A percentile compares a stretch with the other conserved stretches of the same genome.
phyloP scores from a whole-genome alignment of 768 basidiomycete species.

The Russula ochroleuca region DNA sequence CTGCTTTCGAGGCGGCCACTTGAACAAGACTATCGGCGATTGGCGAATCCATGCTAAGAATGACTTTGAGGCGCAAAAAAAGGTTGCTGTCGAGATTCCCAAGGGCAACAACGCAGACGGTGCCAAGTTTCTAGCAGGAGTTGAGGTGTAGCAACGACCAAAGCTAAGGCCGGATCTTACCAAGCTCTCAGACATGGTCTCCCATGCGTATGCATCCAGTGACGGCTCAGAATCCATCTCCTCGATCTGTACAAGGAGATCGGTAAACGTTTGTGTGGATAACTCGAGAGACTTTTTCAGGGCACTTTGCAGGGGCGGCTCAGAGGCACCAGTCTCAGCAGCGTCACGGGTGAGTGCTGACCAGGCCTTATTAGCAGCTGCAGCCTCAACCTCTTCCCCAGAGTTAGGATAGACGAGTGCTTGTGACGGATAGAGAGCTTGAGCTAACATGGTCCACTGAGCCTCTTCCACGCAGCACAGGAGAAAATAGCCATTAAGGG shows the following conservation, averaged over 20 bases:
- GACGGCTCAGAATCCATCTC: constrained; percentile 78
- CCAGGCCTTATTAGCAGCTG: constrained; percentile 84
- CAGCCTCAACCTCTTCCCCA: constrained; percentile 58
- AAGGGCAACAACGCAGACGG: constrained; percentile 71
- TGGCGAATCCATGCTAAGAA: constrained; percentile 78
- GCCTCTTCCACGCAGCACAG: constrained; percentile 87
- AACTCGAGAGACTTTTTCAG: constrained; percentile 51
- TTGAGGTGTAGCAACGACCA: not conserved
- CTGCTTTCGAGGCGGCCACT: constrained; percentile 84
- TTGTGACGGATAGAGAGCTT: constrained; percentile 46
- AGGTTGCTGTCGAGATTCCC: constrained; percentile 65
- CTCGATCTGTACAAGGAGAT: constrained; percentile 73
- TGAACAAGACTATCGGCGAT: constrained; percentile 80
- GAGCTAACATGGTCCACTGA: constrained; percentile 80
- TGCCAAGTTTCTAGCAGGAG: constrained; percentile 68
- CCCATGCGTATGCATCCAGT: constrained; percentile 85
- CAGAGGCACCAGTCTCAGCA: constrained; percentile 41
- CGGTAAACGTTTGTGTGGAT: constrained; percentile 72
- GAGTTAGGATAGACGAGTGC: constrained; percentile 13
- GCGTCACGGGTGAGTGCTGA: constrained; percentile 55
- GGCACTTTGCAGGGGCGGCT: constrained; percentile 27
- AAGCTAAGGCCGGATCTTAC: constrained; percentile 40
- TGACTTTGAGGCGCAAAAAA: constrained; percentile 60
- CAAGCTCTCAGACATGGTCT: constrained; percentile 87
- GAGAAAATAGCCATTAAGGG: constrained; percentile 81